Evolutionary conservation across 768 basidiomycete species (phyloP).

Genomic region (Obba rivulosa): DNA sequence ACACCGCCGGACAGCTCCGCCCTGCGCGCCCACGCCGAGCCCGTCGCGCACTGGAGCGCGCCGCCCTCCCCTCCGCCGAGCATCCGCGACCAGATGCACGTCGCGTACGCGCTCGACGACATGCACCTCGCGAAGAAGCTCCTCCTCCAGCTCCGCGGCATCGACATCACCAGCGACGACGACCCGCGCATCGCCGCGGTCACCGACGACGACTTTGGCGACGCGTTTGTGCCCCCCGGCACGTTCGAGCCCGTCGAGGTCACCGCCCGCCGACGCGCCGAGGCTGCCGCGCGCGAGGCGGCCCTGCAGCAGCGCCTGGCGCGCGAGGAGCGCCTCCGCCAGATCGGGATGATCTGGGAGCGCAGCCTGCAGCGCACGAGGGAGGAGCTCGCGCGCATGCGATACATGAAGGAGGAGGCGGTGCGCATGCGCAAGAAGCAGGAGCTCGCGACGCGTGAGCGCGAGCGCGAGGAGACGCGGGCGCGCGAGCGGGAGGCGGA

Average conservation of each 20-base stretch:
- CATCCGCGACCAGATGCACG: constrained; percentile 60
- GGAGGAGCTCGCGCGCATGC: constrained; percentile 18
- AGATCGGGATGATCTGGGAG: constrained; percentile 26
- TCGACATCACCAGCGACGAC: constrained; percentile 51
- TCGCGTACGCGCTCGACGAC: constrained; percentile 63
- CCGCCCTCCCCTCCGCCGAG: constrained; percentile 36
- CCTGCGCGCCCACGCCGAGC: constrained; percentile 20
- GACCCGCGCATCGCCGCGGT: constrained; percentile 63
- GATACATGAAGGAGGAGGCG: constrained; percentile 19
- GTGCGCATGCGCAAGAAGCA: constrained; percentile 11
- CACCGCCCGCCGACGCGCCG: constrained; percentile 33
- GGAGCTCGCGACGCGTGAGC: constrained; percentile 18
- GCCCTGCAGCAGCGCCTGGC: constrained; percentile 31
- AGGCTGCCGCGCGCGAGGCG: constrained; percentile 28
- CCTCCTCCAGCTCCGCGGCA: constrained; percentile 54
- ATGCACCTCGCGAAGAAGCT: constrained; percentile 62
- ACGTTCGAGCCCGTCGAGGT: constrained; percentile 36
- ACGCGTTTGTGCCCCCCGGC: constrained; percentile 34
- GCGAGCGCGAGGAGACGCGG: constrained; percentile 13
- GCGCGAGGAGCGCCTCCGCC: constrained; percentile 19
- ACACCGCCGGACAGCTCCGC: constrained; percentile 20
- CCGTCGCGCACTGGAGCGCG: constrained; percentile 40
- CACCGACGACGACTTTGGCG: constrained; percentile 41
- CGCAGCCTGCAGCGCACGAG: constrained; percentile 12
- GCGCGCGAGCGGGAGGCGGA: constrained; percentile 17